A percentile compares a stretch with the other conserved stretches of the same genome.
These are phyloP conservation scores for Hordeum marinum DNA, from an alignment of 176 grass and related monocot species.

Conservation along the genomic window DNA sequence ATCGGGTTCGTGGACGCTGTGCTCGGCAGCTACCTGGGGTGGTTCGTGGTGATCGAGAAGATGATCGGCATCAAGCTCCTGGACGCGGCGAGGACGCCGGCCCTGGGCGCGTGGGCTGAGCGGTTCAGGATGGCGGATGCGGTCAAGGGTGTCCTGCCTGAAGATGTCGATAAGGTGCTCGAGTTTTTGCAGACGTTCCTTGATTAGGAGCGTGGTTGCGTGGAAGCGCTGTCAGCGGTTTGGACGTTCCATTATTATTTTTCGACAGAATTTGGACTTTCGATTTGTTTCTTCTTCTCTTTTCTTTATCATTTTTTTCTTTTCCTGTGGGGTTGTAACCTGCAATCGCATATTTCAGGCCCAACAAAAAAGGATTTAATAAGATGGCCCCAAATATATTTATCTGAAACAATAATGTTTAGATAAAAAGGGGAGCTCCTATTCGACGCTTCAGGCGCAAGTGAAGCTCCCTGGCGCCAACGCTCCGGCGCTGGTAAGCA, in stretches of 20 bases:
- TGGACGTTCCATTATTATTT: background rate
- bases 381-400: background rate
- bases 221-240: background rate
- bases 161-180: conserved; percentile 38
- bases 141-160: conserved; percentile 25
- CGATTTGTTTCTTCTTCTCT: no score
- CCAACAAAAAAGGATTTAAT: background rate
- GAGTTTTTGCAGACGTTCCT: conserved; percentile 33
- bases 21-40: conserved; percentile 37
- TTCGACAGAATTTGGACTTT: background rate
- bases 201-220: background rate
- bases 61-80: conserved; percentile 31
- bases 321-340: background rate
- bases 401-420: no score
- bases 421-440: no score
- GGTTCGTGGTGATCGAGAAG: conserved; percentile 41
- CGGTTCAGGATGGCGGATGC: conserved; percentile 1
- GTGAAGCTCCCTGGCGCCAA: no score
- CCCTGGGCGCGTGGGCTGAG: conserved; percentile 23
- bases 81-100: conserved; percentile 25
- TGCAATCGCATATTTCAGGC: background rate
- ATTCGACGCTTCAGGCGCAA: no score
- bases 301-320: background rate
- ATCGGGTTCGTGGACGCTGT: conserved; percentile 33
- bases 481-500: no score